Evolutionary conservation across 2,329 filamentous ascomycete genomes (phyloP).

Genomic region (Neocatenulostroma microsporum): DNA sequence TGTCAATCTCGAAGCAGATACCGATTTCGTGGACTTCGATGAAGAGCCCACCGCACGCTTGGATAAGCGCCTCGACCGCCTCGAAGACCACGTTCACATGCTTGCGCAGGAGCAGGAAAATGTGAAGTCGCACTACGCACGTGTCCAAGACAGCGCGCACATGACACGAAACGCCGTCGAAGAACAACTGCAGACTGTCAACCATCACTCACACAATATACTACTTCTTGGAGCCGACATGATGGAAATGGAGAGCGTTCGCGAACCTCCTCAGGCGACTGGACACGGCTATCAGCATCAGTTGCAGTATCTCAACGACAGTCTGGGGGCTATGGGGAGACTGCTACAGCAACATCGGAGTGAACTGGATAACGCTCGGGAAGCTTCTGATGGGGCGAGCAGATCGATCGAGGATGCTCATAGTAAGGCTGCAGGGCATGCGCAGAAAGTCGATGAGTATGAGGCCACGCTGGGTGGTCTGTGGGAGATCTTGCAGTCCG

Average conservation of each 20-base stretch:
- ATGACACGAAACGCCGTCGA: constrained; percentile 23
- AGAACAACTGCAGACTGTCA: constrained; percentile 25
- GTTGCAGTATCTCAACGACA: constrained; percentile 58
- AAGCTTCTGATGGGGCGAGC: constrained; percentile 8
- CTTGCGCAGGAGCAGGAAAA: constrained; percentile 23
- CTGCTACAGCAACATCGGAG: constrained; percentile 25
- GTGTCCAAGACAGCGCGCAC: constrained; percentile 16
- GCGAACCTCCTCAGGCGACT: constrained; percentile 51
- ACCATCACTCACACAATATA: constrained; percentile 26
- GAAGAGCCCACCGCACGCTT: constrained; percentile 13
- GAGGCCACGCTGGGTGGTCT: constrained; percentile 46
- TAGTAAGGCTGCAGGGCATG: constrained; percentile 15
- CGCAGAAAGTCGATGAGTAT: constrained; percentile 46
- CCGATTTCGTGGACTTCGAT: constrained; percentile 9
- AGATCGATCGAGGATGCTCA: constrained; percentile 16
- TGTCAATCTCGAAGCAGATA: constrained; percentile 16
- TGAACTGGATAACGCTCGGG: constrained; percentile 20
- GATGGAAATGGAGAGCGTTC: constrained; percentile 44
- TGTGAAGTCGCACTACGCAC: constrained; percentile 18
- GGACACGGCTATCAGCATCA: constrained; percentile 58
- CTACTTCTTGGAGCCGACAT: constrained; percentile 41
- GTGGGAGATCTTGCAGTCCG: constrained; percentile 45
- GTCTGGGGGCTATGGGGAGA: constrained; percentile 37
- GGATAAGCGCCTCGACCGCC: constrained; percentile 17
- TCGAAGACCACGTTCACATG: constrained; percentile 22